Evolutionary conservation across 108 stramenopile genomes (phyloP).

Genomic region (Pseudonitzschia multiseries): DNA sequence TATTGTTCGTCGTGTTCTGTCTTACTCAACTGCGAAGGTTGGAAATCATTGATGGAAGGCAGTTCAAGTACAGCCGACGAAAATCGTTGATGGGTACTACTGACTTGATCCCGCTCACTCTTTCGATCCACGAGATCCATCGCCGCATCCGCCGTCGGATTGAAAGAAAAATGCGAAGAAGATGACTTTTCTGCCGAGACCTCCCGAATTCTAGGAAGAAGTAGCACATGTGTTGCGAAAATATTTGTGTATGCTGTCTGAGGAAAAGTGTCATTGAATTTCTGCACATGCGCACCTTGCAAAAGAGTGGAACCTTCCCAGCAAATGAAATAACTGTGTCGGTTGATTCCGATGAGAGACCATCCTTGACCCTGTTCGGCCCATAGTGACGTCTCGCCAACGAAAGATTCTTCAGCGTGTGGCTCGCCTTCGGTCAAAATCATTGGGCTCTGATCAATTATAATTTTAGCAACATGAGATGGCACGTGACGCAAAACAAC

Average conservation of each 20-base stretch:
- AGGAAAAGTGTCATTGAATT: conserved; percentile 17
- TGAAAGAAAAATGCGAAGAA: background rate
- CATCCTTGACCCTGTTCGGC: conserved; percentile 54
- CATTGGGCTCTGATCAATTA: background rate
- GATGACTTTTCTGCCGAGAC: background rate
- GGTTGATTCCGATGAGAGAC: conserved; percentile 51
- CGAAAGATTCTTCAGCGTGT: background rate
- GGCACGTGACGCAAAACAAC: conserved; percentile 16
- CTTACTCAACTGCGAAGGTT: conserved; percentile 8
- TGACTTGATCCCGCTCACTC: background rate
- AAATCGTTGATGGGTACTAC: background rate
- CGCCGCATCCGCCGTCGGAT: background rate
- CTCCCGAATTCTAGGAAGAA: conserved; percentile 1
- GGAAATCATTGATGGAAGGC: conserved; percentile 12
- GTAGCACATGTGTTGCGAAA: background rate
- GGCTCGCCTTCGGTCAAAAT: background rate
- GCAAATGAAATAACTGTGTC: conserved; percentile 55
- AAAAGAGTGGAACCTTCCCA: conserved; percentile 74
- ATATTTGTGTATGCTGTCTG: background rate
- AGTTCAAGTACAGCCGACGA: conserved; percentile 26
- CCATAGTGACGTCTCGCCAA: conserved; percentile 12
- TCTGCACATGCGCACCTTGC: conserved; percentile 46
- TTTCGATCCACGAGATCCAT: background rate
- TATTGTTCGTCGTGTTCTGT: background rate
- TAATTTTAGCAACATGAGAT: conserved; percentile 27